Percentiles rank a stretch among this genome's conserved stretches.
phyloP scores from a whole-genome alignment of 768 basidiomycete genomes.

The Hericium rajendrae region DNA sequence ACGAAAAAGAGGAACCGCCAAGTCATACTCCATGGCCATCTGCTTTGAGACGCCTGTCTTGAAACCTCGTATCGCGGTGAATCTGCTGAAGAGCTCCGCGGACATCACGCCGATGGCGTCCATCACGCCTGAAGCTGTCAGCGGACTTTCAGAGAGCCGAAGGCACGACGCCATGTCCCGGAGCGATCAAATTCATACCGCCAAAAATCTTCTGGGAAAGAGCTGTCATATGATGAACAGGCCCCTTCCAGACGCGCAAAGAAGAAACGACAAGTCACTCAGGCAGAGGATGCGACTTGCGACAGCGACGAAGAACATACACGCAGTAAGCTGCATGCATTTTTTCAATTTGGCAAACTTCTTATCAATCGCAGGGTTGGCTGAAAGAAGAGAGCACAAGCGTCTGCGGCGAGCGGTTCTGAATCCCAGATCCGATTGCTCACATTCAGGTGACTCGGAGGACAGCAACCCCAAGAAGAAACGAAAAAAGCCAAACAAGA shows the following conservation, averaged over 20 bases:
- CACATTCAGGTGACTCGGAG: constrained; percentile 2
- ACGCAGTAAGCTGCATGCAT: constrained; percentile 22
- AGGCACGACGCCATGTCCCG: no score
- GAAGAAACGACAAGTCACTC: no score
- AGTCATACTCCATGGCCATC: constrained; percentile 1
- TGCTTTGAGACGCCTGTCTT: constrained; percentile 16
- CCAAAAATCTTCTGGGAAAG: no score
- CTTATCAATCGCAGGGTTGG: constrained; percentile 35
- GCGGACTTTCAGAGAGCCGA: no score
- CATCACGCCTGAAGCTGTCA: no score
- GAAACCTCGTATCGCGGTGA: constrained; percentile 9
- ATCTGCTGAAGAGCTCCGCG: no score
- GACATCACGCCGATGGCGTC: no score
- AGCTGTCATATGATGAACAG: no score
- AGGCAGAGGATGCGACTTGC: no score
- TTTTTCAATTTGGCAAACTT: not conserved
- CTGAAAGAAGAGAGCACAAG: constrained; percentile 57
- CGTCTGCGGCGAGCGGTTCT: constrained; percentile 22
- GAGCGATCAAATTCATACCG: no score
- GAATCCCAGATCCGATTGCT: constrained; percentile 4
- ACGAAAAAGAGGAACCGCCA: not conserved
- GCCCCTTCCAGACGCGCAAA: no score
- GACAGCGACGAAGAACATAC: constrained; percentile 26
- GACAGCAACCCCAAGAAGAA: constrained; percentile 11
- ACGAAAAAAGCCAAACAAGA: constrained; percentile 13